Evolutionary conservation across 139 green algal genomes (phyloP).

Genomic region (Tetratostichococcus sp.): DNA sequence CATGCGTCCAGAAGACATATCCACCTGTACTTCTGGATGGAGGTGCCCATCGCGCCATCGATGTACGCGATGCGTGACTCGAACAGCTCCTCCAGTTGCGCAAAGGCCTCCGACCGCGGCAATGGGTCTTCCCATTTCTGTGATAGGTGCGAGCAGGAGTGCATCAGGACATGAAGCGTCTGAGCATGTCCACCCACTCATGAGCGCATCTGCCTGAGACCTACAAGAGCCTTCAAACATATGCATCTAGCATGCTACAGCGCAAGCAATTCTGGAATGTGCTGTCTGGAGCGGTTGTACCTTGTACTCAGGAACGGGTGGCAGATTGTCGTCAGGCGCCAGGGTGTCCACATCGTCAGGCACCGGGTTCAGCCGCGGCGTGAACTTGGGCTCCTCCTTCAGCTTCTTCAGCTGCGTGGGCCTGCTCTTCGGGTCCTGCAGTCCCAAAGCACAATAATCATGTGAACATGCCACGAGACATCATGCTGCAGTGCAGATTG

Average conservation of each 20-base stretch:
- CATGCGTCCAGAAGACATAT: too few species aligned
- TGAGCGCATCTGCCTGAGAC: too few species aligned
- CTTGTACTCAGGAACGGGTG: slow-evolving; percentile 53
- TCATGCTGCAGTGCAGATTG: too few species aligned
- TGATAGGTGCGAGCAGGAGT: too few species aligned
- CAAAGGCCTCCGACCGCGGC: slow-evolving; percentile 54
- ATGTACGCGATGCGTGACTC: slow-evolving; percentile 90
- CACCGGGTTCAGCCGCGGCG: slow-evolving; percentile 47
- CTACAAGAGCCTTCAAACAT: too few species aligned
- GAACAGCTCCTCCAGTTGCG: slow-evolving; percentile 74
- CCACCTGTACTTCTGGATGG: slow-evolving; percentile 65
- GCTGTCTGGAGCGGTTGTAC: neutral
- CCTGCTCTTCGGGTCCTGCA: slow-evolving; percentile 84
- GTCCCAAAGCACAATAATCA: neutral
- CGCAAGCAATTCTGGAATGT: too few species aligned
- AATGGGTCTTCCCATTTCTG: slow-evolving; percentile 3
- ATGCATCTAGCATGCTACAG: too few species aligned
- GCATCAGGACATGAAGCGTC: too few species aligned
- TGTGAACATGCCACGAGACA: neutral
- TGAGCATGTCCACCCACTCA: too few species aligned
- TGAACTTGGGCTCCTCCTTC: slow-evolving; percentile 21
- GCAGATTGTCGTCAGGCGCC: slow-evolving; percentile 30
- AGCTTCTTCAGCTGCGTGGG: slow-evolving; percentile 68
- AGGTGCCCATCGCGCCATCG: slow-evolving; percentile 96
- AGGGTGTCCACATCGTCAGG: slow-evolving; percentile 38